Base-by-base conservation (phyloP, 176 grass and related monocot genomes). In the Chrysopogon serrulatus region DNA sequence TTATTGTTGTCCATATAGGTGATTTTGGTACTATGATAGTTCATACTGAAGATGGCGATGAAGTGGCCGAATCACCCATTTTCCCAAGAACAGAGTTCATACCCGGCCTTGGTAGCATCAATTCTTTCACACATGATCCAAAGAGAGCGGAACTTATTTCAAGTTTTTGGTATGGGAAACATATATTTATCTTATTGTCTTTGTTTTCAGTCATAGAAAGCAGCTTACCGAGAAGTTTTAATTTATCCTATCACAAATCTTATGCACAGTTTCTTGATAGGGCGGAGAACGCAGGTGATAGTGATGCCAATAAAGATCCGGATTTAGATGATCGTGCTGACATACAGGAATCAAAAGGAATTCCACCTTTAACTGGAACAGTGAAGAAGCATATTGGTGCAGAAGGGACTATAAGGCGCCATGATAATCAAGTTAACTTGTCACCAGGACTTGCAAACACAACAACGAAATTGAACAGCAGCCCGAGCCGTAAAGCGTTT, bases 101-200 rank as follows among this genome's bases (percentile, higher is more conserved):
- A 83, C 93, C 93, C 39, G 93, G 96, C 71, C 93, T 99, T 83
- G 96, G 96, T 83, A 90, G 91, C 87, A 96, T 99, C 41, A 92
- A 77, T 51, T 99, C 93, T 68, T 99, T 99, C 84, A 96, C 89
- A 80, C 87, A 94, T 86, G 96, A 99, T 88, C 80, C 89, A 83
- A 90, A 80, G 83, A 92, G 86, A 78, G 90, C 79, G 1, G 87
- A 95, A 28, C 79, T 80, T 77, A 78, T 90, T 76, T 80, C 88
- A 61, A 87, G 82, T 17, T 69, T 89, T 86, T 97, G 94, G 94
- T 94, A 97, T 68, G 84, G 39, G 18, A 86, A 66, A 63, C 42
- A 54, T 5, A 88, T 53, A 45, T 19, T 49, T 34, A 16, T 71
- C 45, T 85, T 76, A 34, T 34, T 56, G 21, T n/a, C 44, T 77